A percentile compares a stretch with the other conserved stretches of the same genome.
phyloP scores from a whole-genome alignment of 192 early-diverging fungal genomes.

The Obelidium mucronatum region DNA sequence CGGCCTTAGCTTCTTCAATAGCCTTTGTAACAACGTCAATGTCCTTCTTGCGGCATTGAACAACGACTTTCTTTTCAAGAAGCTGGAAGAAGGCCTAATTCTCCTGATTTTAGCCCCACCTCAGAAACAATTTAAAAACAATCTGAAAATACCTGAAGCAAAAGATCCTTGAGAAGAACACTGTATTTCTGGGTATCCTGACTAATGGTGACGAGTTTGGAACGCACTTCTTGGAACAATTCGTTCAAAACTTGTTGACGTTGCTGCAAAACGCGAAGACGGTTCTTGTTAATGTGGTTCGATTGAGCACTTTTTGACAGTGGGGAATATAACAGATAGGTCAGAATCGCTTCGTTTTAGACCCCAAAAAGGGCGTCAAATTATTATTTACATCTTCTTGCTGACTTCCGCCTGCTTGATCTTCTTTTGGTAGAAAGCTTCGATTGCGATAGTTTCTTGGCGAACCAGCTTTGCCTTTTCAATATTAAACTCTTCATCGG shows the following conservation, averaged over 20 bases:
- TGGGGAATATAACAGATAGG: no score
- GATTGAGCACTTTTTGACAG: conserved; percentile 76
- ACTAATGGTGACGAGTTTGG: conserved; percentile 64
- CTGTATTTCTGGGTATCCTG: conserved; percentile 68
- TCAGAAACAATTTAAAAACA: neutral
- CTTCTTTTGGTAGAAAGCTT: conserved; percentile 95
- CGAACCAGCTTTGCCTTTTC: conserved; percentile 99
- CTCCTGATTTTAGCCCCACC: neutral
- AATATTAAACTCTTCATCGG: conserved; percentile 99
- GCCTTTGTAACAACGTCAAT: conserved; percentile 64
- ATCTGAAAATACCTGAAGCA: conserved; percentile 69
- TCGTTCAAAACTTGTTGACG: conserved; percentile 88
- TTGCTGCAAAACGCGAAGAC: conserved; percentile 84
- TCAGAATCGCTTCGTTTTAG: no score
- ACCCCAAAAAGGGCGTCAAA: no score
- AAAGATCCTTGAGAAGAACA: conserved; percentile 72
- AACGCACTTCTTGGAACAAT: conserved; percentile 76
- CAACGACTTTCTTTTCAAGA: conserved; percentile 78
- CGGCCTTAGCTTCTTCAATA: conserved; percentile 53
- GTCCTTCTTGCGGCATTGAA: conserved; percentile 80
- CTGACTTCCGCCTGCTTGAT: conserved; percentile 97
- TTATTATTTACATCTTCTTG: conserved; percentile 93
- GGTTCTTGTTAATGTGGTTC: conserved; percentile 95
- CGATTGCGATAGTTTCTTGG: conserved; percentile 95
- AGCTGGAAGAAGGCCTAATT: conserved; percentile 79